Conservation (phyloP, 495 filamentous ascomycete species). For the Entonaema liquescens region DNA sequence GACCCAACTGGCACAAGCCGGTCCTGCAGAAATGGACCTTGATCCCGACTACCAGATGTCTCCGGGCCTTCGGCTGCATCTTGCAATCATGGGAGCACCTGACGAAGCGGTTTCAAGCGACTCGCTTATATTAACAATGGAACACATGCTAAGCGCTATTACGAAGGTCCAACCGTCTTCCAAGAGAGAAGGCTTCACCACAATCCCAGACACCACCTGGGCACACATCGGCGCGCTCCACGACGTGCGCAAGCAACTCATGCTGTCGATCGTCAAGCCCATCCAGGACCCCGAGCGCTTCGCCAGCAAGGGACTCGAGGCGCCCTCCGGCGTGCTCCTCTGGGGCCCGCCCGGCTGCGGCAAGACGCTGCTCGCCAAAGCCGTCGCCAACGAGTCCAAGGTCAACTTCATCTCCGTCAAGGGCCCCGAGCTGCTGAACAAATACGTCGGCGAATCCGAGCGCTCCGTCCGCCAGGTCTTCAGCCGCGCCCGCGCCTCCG, state of each 20-base stretch:
- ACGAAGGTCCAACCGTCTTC: conserved; percentile 90
- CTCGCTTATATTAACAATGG: conserved; percentile 52
- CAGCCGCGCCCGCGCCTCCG: conserved; percentile 80
- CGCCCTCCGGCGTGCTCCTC: conserved; percentile 89
- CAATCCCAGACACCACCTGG: conserved; percentile 97
- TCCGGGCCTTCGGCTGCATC: conserved; percentile 39
- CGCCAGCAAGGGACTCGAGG: conserved; percentile 80
- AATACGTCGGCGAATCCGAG: conserved; percentile 96
- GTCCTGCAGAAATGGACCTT: conserved; percentile 36
- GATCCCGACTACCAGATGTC: conserved; percentile 32
- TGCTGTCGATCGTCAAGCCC: conserved; percentile 89
- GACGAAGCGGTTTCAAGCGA: conserved; percentile 56
- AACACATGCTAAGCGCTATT: conserved; percentile 65
- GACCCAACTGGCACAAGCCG: conserved; percentile 55
- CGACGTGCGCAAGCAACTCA: conserved; percentile 80
- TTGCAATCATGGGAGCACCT: conserved; percentile 39
- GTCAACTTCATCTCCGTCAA: conserved; percentile 99
- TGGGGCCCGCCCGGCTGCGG: conserved; percentile 98
- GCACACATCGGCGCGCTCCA: conserved; percentile 87
- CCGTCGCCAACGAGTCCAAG: conserved; percentile 91
- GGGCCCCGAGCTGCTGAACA: conserved; percentile 92
- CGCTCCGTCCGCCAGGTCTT: conserved; percentile 93
- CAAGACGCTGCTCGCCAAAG: conserved; percentile 95
- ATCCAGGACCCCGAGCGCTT: conserved; percentile 88
- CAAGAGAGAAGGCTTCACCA: conserved; percentile 95